Evolutionary conservation across 2,329 filamentous ascomycete species (phyloP).

Genomic region (Fusarium sulawesiense): DNA sequence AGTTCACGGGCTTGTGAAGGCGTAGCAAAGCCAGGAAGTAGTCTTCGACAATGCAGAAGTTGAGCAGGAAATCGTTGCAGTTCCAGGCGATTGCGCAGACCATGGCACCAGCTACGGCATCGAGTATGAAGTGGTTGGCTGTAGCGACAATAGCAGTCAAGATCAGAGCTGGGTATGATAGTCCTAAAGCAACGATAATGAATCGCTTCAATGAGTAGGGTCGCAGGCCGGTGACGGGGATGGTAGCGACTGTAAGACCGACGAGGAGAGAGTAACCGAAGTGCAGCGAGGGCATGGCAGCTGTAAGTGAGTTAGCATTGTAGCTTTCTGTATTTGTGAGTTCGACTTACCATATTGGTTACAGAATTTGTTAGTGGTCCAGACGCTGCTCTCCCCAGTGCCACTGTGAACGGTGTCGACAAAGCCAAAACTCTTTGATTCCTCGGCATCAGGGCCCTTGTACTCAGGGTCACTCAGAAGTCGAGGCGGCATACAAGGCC

Average conservation of each 20-base stretch:
- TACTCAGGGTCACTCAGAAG: constrained; percentile 68
- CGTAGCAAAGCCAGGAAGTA: constrained; percentile 72
- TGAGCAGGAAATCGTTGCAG: constrained; percentile 65
- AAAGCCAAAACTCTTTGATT: constrained; percentile 71
- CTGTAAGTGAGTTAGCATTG: constrained; percentile 51
- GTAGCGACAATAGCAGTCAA: constrained; percentile 76
- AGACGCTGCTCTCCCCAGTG: constrained; percentile 63
- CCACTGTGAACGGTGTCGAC: constrained; percentile 69
- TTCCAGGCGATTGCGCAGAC: constrained; percentile 75
- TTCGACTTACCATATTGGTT: constrained; percentile 76
- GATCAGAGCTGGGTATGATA: constrained; percentile 73
- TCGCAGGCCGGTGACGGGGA: constrained; percentile 69
- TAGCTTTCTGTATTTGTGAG: constrained; percentile 30
- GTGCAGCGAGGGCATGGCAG: constrained; percentile 80
- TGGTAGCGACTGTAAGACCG: constrained; percentile 74
- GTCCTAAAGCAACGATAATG: constrained; percentile 59
- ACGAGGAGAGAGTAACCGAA: constrained; percentile 81
- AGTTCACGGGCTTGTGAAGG: constrained; percentile 71
- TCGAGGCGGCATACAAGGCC: constrained; percentile 73
- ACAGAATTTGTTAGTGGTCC: constrained; percentile 74
- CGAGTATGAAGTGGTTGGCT: constrained; percentile 78
- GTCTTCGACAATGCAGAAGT: constrained; percentile 73
- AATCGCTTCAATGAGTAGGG: constrained; percentile 63
- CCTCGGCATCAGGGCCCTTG: constrained; percentile 63
- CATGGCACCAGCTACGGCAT: constrained; percentile 74